Conservation (phyloP, 129 eudicot species). For the Centrapalus pauciflorus region DNA sequence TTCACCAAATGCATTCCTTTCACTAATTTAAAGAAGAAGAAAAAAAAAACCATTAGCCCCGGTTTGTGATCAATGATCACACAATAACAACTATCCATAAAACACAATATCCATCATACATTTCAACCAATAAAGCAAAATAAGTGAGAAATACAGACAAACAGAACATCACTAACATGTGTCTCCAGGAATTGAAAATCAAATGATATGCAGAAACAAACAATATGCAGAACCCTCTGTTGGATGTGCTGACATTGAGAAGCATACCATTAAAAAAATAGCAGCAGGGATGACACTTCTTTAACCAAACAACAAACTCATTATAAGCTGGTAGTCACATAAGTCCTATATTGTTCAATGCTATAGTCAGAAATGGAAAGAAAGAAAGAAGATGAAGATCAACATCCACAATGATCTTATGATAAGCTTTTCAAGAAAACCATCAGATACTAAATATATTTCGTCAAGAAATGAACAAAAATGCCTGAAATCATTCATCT, state of each 20-base stretch:
- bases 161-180: not conserved
- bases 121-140: not conserved
- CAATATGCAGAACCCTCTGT: not conserved
- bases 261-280: not conserved
- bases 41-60: slow-evolving; percentile 19
- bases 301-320: not conserved
- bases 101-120: not conserved
- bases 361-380: not conserved
- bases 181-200: not conserved
- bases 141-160: not conserved
- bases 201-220: not conserved
- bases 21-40: slow-evolving; percentile 34
- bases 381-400: no score
- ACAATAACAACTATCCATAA: not conserved
- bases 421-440: no score
- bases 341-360: not conserved
- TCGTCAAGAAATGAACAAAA: no score
- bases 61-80: slow-evolving; percentile 2
- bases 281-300: no score
- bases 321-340: not conserved
- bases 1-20: slow-evolving; percentile 94
- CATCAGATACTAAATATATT: no score
- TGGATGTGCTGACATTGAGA: not conserved
- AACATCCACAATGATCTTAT: no score
- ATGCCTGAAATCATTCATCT: no score